phyloP scores from a whole-genome alignment of 2,329 filamentous ascomycete genomes.

The Neofusicoccum ribis region DNA sequence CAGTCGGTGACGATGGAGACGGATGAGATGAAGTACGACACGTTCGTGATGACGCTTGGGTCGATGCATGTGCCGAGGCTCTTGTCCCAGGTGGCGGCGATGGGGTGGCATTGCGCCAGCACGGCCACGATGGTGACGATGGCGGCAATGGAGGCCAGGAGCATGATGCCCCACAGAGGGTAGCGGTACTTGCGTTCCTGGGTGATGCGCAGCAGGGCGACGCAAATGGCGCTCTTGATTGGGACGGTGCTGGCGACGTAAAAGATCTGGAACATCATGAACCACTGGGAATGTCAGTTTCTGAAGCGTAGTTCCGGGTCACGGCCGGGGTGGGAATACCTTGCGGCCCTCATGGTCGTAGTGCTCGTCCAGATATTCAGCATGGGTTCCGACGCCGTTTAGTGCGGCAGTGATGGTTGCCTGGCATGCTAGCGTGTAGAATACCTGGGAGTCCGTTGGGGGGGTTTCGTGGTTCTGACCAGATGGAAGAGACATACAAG shows the following conservation, averaged over 20 bases:
- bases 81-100: constrained; percentile 21
- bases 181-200: neutral
- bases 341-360: neutral
- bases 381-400: neutral
- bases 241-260: neutral
- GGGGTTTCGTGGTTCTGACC: neutral
- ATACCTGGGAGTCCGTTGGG: neutral
- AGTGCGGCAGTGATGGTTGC: neutral
- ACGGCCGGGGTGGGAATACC: neutral
- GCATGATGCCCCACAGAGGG: neutral
- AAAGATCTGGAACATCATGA: constrained; percentile 7
- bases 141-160: neutral
- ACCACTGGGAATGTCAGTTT: neutral
- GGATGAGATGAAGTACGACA: constrained; percentile 37
- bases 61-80: neutral
- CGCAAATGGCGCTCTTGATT: constrained; percentile 15
- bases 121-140: constrained; percentile 6
- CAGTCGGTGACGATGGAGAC: constrained; percentile 35
- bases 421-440: constrained; percentile 7
- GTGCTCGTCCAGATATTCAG: neutral
- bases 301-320: no score
- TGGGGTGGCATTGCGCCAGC: constrained; percentile 19
- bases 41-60: constrained; percentile 27
- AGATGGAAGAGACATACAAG: neutral
- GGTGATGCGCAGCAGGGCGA: constrained; percentile 12